Base-by-base conservation (phyloP, 2,329 filamentous ascomycete genomes). In the Leptographium lundbergii region DNA sequence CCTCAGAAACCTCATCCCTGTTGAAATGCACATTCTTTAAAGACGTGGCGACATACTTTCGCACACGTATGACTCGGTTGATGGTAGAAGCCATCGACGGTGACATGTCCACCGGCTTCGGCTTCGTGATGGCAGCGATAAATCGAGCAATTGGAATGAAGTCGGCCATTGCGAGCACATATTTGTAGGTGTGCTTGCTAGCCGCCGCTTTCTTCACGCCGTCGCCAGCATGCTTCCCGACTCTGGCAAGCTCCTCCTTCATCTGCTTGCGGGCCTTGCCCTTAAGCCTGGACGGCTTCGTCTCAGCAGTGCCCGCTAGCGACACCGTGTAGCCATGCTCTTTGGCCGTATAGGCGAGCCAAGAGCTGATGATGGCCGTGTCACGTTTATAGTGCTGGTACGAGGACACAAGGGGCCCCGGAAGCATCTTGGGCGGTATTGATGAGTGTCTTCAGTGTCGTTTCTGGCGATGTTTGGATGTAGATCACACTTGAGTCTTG, bases 371-470 rank as follows among this genome's bases (percentile, higher is more conserved):
- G 2, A 68, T 66, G 45, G 74, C 65, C 0, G 70, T 74, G 58
- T 76, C 73, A n/a, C 69, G 60, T 60, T 74, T 75, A 64, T 75
- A 75, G 58, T 69, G 67, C 24, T 66, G 66, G 60, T 75, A 75
- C 1, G 65, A 66, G 57, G 70, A 68, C 39, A 63, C 11, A 0
- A 73, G 61, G 0, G 50, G 56, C 13, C 27, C 52, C 13, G 61
- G 57, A 13, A 61, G 34, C 61, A 64, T 62, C 6, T 45, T 19
- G 19, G 42, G 42, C 7, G 42, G 19, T 9, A 4, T 17, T 27
- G 19, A 13, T 51, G 27, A 11, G 25, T 1, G n/a, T n/a, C n/a
- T n/a, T n/a, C n/a, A n/a, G n/a, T n/a, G n/a, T n/a, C n/a, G n/a
- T n/a, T n/a, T n/a, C n/a, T n/a, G n/a, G n/a, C n/a, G n/a, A 51